Conservation (phyloP, 2,329 filamentous ascomycete species). For the Ceratocystis destructans region DNA sequence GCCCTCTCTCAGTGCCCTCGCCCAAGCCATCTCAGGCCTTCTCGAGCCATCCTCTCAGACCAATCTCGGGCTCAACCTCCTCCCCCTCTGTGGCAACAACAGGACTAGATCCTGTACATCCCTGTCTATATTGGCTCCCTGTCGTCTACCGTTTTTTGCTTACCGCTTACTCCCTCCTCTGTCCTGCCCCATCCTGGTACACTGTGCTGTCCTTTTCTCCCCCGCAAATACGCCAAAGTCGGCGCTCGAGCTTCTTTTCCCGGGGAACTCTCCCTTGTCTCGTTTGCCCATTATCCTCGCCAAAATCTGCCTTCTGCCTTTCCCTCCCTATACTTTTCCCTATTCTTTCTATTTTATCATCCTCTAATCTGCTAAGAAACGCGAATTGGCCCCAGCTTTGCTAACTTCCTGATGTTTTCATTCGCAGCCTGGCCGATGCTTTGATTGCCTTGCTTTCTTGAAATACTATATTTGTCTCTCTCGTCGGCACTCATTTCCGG, state of each 20-base stretch:
- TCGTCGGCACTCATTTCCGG: conserved; percentile 7
- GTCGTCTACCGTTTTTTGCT: not conserved
- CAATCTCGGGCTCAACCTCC: not conserved
- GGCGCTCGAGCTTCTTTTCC: not conserved
- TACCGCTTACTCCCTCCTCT: not conserved
- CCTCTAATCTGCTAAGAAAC: not conserved
- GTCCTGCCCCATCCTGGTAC: not conserved
- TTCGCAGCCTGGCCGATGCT: not conserved
- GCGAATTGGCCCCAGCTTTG: not conserved
- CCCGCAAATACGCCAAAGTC: conserved; percentile 9
- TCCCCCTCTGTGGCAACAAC: conserved; percentile 2
- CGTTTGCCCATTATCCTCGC: not conserved
- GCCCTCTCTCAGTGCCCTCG: not conserved
- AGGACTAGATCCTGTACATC: not conserved
- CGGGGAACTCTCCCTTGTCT: conserved; percentile 3
- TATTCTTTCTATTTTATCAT: not conserved
- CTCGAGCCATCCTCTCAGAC: not conserved
- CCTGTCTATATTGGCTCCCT: conserved; percentile 1
- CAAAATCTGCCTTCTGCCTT: not conserved
- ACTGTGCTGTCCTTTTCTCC: conserved; percentile 8
- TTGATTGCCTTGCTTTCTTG: not conserved
- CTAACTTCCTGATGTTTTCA: not conserved
- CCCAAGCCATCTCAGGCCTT: not conserved
- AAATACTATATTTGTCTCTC: not conserved
- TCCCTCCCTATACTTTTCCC: not conserved